A percentile compares a stretch with the other conserved stretches of the same genome.
Conservation (phyloP, 139 green algal species). For the Tetraselmis striata region DNA sequence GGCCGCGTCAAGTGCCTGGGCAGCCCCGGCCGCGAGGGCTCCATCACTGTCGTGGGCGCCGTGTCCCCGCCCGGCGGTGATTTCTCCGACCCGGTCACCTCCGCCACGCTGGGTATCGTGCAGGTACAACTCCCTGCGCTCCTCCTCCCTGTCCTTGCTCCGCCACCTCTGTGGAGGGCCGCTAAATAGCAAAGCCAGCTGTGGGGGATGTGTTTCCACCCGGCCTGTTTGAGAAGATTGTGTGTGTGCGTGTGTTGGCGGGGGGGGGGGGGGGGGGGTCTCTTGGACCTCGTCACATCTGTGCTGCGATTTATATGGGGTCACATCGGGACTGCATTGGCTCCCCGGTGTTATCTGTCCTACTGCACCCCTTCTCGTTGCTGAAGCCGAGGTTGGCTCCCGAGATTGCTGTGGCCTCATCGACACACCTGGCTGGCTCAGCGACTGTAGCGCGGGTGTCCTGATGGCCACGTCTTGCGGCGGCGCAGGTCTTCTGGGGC, state of each 20-base stretch:
- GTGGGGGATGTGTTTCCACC: not conserved
- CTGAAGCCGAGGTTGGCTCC: not conserved
- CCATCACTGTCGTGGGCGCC: constrained; percentile 95
- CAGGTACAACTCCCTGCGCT: constrained; percentile 57
- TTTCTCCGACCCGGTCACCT: constrained; percentile 97
- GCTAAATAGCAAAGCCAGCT: no score
- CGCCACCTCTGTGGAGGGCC: no score
- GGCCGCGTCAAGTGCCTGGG: constrained; percentile 91
- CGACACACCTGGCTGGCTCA: no score
- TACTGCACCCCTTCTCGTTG: constrained; percentile 3
- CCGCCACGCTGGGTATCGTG: constrained; percentile 96
- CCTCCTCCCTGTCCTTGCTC: no score
- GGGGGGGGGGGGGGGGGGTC: no score
- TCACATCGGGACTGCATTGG: constrained; percentile 1
- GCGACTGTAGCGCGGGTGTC: no score
- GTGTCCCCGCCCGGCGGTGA: constrained; percentile 96
- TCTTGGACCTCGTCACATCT: not conserved
- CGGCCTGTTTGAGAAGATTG: no score
- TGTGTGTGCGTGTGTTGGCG: no score
- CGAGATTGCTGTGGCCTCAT: not conserved
- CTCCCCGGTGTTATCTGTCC: constrained; percentile 5
- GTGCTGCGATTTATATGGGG: not conserved
- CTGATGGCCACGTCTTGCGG: no score
- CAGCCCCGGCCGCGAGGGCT: constrained; percentile 82
- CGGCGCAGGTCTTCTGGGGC: constrained; percentile 99